Conservation (phyloP, 169 alveolate genomes). For the Eimeria necatrix region DNA sequence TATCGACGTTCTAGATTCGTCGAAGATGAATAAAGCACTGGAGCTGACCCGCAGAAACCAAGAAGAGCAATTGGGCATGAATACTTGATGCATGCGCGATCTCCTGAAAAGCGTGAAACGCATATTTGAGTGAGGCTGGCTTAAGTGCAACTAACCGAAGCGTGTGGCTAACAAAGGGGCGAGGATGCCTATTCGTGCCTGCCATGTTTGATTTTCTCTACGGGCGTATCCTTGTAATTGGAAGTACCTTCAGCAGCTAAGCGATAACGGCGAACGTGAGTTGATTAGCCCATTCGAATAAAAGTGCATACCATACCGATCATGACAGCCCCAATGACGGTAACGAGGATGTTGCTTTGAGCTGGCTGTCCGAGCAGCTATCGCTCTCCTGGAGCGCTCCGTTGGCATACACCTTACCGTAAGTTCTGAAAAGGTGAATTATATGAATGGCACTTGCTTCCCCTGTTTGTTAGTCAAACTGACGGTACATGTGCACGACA, state of each 20-base stretch:
- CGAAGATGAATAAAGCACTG: not conserved
- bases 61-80: constrained; percentile 65
- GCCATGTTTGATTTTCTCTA: not conserved
- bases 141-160: not conserved
- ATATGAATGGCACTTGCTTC: not conserved
- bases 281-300: not conserved
- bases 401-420: constrained; percentile 37
- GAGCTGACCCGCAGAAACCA: constrained; percentile 68
- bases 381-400: not conserved
- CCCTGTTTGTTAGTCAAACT: not conserved
- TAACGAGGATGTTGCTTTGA: constrained; percentile 59
- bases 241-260: constrained; percentile 74
- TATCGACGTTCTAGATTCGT: too few species aligned
- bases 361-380: constrained; percentile 64
- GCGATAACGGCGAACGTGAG: not conserved
- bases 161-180: constrained; percentile 63
- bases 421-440: constrained; percentile 19
- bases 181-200: constrained; percentile 24
- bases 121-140: not conserved
- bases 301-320: constrained; percentile 57
- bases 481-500: constrained; percentile 61
- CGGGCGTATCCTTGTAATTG: not conserved
- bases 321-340: constrained; percentile 62
- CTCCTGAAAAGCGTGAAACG: constrained; percentile 22
- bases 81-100: constrained; percentile 68